A percentile compares a stretch with the other conserved stretches of the same genome.
Evolutionary conservation across 2,329 filamentous ascomycete species (phyloP).

Genomic region (Alternaria tenuissima): DNA sequence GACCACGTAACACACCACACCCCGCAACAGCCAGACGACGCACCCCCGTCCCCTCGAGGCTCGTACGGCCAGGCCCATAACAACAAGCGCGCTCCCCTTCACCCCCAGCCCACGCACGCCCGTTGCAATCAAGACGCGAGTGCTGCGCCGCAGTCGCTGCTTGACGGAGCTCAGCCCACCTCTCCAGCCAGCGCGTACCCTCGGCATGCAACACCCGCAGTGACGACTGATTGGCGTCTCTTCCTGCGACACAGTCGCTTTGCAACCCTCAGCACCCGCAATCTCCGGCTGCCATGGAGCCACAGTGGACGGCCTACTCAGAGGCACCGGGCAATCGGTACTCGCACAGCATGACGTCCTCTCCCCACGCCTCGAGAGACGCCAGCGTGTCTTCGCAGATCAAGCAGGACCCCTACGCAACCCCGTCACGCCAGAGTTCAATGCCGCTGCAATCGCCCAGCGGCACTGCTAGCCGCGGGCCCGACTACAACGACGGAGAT

Average conservation of each 20-base stretch:
- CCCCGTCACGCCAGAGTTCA: conserved; percentile 48
- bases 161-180: background rate
- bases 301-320: conserved; percentile 50
- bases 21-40: conserved; percentile 19
- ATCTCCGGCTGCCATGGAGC: conserved; percentile 41
- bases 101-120: background rate
- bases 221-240: conserved; percentile 47
- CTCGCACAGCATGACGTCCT: conserved; percentile 46
- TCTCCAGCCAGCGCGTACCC: conserved; percentile 25
- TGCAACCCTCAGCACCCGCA: conserved; percentile 13
- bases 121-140: background rate
- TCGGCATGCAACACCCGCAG: conserved; percentile 47
- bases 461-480: conserved; percentile 37
- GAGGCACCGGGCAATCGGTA: conserved; percentile 48
- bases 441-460: conserved; percentile 49
- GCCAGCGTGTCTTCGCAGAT: conserved; percentile 40
- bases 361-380: conserved; percentile 45
- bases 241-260: conserved; percentile 38
- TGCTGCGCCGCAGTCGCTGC: conserved; percentile 4
- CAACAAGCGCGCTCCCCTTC: conserved; percentile 1
- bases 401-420: conserved; percentile 49
- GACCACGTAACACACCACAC: conserved; percentile 16
- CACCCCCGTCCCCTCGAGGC: conserved; percentile 11
- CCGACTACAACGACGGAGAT: conserved; percentile 55
- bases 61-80: background rate